Percentiles rank a stretch among this genome's conserved stretches.
These are phyloP conservation scores for Coemansia sp. DNA, from an alignment of 192 early-diverging fungal species.

Conservation along the genomic window DNA sequence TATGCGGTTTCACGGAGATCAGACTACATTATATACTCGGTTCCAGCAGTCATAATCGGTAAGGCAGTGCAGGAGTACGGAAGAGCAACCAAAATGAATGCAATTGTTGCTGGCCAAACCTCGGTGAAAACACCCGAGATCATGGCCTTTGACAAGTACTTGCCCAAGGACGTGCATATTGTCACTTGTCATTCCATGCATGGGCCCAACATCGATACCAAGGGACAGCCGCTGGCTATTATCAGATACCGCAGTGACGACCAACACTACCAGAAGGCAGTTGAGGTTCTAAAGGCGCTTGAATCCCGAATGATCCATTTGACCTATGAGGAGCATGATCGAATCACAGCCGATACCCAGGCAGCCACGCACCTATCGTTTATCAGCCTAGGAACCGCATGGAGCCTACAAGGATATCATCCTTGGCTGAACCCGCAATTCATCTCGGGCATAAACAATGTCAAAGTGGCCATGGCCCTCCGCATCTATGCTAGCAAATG, in stretches of 20 bases:
- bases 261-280: constrained; percentile 58
- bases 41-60: constrained; percentile 87
- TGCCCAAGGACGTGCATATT: constrained; percentile 91
- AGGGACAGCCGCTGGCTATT: constrained; percentile 78
- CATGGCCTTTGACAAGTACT: constrained; percentile 77
- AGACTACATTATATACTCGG: constrained; percentile 92
- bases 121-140: constrained; percentile 97
- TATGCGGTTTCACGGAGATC: constrained; percentile 76
- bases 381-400: constrained; percentile 91
- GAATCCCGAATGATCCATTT: constrained; percentile 79
- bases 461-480: constrained; percentile 90
- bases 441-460: constrained; percentile 94
- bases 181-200: constrained; percentile 95
- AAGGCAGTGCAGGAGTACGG: constrained; percentile 78
- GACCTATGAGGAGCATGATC: constrained; percentile 83
- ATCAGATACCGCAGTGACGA: constrained; percentile 73
- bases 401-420: constrained; percentile 77
- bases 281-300: constrained; percentile 69
- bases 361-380: constrained; percentile 96
- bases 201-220: constrained; percentile 82
- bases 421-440: constrained; percentile 90
- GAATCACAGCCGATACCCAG: constrained; percentile 96
- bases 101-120: constrained; percentile 92
- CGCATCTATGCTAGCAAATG: constrained; percentile 94
- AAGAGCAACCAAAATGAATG: constrained; percentile 83